Evolutionary conservation across 768 basidiomycete genomes (phyloP).

Genomic region (Mycena amicta): DNA sequence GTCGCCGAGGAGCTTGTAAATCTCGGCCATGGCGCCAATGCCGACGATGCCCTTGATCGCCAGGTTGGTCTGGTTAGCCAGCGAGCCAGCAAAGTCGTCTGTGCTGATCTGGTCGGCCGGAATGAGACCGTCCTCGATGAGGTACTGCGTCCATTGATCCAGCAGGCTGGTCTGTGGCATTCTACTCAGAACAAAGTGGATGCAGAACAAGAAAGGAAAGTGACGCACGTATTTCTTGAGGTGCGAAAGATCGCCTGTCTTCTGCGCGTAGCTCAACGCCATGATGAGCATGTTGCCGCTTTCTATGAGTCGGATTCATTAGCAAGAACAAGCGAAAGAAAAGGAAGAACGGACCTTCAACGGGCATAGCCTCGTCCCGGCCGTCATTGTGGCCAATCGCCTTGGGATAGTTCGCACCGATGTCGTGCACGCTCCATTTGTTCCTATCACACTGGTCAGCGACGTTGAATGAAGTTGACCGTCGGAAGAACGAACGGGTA

Average conservation of each 20-base stretch:
- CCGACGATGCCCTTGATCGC: slow-evolving; percentile 74
- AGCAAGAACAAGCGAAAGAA: background rate
- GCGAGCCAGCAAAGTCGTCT: slow-evolving; percentile 53
- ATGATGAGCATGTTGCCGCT: slow-evolving; percentile 78
- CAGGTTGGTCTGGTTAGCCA: slow-evolving; percentile 68
- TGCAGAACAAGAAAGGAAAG: background rate
- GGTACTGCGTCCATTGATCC: slow-evolving; percentile 66
- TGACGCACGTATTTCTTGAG: slow-evolving; percentile 46
- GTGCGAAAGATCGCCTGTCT: slow-evolving; percentile 53
- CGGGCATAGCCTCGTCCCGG: slow-evolving; percentile 55
- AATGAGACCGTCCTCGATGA: slow-evolving; percentile 53
- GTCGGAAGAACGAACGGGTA: slow-evolving; percentile 43
- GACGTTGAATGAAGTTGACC: background rate
- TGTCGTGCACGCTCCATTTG: slow-evolving; percentile 63
- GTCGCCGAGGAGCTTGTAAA: slow-evolving; percentile 47
- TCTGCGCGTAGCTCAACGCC: slow-evolving; percentile 63
- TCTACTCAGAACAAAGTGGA: background rate
- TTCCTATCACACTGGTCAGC: background rate
- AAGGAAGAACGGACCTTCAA: slow-evolving; percentile 39
- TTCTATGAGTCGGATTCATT: slow-evolving; percentile 40
- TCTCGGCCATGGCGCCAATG: slow-evolving; percentile 64
- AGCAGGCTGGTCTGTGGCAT: slow-evolving; percentile 41
- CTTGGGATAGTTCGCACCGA: slow-evolving; percentile 52
- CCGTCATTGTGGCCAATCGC: slow-evolving; percentile 51
- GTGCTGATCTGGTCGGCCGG: slow-evolving; percentile 58